Conservation (phyloP, 2,329 filamentous ascomycete genomes). For the Trichoderma afroharzianum region DNA sequence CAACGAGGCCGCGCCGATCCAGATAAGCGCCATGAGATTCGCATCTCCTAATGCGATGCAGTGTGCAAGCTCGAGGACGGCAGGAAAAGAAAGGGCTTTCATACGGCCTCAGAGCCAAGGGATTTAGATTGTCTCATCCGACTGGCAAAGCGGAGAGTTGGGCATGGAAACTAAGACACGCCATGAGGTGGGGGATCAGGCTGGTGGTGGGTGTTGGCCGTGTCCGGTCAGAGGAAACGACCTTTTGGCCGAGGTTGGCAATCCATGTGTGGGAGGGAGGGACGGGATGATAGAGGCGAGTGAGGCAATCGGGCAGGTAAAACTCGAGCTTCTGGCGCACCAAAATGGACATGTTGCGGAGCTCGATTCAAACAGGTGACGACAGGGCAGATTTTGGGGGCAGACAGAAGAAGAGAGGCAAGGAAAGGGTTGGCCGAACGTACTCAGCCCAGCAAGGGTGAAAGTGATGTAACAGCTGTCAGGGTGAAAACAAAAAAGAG, state of each 20-base stretch:
- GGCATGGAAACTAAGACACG: conserved; percentile 17
- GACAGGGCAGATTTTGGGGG: neutral
- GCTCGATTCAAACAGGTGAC: conserved; percentile 14
- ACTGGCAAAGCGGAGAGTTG: conserved; percentile 14
- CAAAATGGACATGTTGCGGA: neutral
- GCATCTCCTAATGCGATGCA: conserved; percentile 6
- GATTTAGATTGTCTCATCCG: conserved; percentile 2
- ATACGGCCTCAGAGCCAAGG: neutral
- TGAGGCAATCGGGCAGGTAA: conserved; percentile 25
- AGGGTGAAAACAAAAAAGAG: neutral
- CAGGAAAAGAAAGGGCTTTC: neutral
- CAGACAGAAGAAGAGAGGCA: neutral
- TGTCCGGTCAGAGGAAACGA: conserved; percentile 18
- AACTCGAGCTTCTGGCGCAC: neutral
- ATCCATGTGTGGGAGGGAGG: conserved; percentile 13
- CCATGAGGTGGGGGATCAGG: conserved; percentile 16
- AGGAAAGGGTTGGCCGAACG: conserved; percentile 21
- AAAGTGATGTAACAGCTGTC: conserved; percentile 21
- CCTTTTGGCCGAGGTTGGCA: conserved; percentile 17
- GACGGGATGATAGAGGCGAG: conserved; percentile 16
- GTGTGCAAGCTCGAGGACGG: neutral
- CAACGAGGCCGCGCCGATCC: conserved; percentile 17
- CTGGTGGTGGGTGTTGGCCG: conserved; percentile 20
- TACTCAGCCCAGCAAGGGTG: conserved; percentile 22
- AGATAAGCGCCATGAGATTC: conserved; percentile 18